phyloP scores from a whole-genome alignment of 768 basidiomycete species.

The Amanita thiersii region DNA sequence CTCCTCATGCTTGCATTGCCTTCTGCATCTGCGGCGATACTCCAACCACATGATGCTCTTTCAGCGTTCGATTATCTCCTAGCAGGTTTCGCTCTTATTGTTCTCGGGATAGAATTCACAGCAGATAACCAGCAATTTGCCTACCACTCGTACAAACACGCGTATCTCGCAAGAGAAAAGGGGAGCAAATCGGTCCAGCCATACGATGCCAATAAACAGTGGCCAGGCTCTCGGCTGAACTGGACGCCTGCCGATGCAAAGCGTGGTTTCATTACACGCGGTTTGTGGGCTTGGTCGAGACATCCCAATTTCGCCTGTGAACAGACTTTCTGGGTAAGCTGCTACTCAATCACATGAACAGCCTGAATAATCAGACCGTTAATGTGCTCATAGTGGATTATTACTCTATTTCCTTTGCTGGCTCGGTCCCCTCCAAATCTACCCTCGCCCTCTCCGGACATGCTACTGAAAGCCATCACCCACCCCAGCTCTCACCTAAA shows the following conservation, averaged over 20 bases:
- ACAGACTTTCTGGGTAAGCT: slow-evolving; percentile 75
- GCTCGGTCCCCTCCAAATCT: slow-evolving; percentile 26
- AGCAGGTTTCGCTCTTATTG: slow-evolving; percentile 44
- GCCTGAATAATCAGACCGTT: slow-evolving; percentile 2
- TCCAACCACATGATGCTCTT: slow-evolving; percentile 46
- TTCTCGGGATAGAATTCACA: slow-evolving; percentile 66
- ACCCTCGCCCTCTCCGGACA: slow-evolving; percentile 12
- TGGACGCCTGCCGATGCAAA: slow-evolving; percentile 63
- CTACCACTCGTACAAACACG: slow-evolving; percentile 74
- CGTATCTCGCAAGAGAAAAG: slow-evolving; percentile 23
- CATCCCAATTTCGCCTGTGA: slow-evolving; percentile 95
- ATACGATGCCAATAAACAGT: slow-evolving; percentile 42
- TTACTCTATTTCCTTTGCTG: slow-evolving; percentile 59
- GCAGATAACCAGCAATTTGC: slow-evolving; percentile 91
- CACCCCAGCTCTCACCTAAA: slow-evolving; percentile 10
- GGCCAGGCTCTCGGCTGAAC: slow-evolving; percentile 56
- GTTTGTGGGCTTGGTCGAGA: slow-evolving; percentile 79
- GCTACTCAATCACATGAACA: slow-evolving; percentile 1
- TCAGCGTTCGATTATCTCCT: slow-evolving; percentile 56
- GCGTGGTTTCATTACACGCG: slow-evolving; percentile 79
- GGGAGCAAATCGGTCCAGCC: slow-evolving; percentile 22
- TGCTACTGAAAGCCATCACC: background rate
- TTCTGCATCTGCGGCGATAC: slow-evolving; percentile 41
- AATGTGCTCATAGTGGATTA: slow-evolving; percentile 41
- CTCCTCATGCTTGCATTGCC: slow-evolving; percentile 67